Evolutionary conservation across 2,329 filamentous ascomycete genomes (phyloP).

Genomic region (Pseudocercospora fuligena): DNA sequence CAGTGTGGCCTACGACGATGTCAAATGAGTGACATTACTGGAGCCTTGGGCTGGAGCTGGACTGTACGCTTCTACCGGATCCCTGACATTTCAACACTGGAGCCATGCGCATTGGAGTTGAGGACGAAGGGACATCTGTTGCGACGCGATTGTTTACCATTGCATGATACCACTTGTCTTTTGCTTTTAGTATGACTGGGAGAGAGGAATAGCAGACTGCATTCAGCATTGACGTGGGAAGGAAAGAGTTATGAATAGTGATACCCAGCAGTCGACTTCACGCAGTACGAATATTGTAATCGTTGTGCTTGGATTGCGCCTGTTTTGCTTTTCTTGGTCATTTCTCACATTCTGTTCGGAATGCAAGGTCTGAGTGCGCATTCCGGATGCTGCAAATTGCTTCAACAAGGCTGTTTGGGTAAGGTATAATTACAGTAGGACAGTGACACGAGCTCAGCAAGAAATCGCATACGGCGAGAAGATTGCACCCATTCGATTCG

Average conservation of each 20-base stretch:
- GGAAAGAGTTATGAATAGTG: constrained; percentile 23
- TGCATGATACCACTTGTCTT: constrained; percentile 8
- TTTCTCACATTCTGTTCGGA: background rate
- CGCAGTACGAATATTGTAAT: constrained; percentile 14
- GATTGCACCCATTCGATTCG: constrained; percentile 25
- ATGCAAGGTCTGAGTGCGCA: background rate
- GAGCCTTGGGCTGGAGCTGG: background rate
- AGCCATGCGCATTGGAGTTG: background rate
- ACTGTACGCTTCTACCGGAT: background rate
- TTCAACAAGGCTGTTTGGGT: background rate
- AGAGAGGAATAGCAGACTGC: background rate
- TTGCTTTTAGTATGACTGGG: background rate
- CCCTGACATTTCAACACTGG: background rate
- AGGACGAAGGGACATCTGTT: background rate
- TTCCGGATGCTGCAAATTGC: background rate
- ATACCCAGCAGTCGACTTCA: constrained; percentile 30
- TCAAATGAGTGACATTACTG: background rate
- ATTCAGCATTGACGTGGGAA: constrained; percentile 4
- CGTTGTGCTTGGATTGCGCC: background rate
- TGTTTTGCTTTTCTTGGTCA: background rate
- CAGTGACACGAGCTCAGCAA: background rate
- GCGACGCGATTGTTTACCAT: background rate
- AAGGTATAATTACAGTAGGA: constrained; percentile 27
- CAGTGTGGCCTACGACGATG: background rate
- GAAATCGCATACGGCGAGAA: constrained; percentile 1